Conservation (phyloP, 2,329 filamentous ascomycete species). For the Xylariaceae sp. region DNA sequence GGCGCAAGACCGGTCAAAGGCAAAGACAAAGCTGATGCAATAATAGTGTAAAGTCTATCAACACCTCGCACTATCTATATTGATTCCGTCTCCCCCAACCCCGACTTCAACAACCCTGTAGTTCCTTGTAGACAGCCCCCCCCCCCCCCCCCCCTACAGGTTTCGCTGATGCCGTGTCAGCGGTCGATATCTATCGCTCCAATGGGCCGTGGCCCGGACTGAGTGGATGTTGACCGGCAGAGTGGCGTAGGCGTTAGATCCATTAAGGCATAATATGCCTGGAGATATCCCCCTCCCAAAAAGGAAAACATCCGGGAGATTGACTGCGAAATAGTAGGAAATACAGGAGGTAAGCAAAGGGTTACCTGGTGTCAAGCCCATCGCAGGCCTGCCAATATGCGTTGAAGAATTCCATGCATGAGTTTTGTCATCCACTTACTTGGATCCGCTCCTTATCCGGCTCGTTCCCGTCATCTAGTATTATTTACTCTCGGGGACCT, state of each 20-base stretch:
- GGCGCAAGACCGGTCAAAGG: constrained; percentile 12
- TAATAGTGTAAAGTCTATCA: constrained; percentile 10
- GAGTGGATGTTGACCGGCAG: too few relatives aligned
- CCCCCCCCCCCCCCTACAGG: too few relatives aligned
- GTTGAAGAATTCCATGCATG: constrained; percentile 11
- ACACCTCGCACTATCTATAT: background rate
- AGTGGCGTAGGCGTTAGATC: background rate
- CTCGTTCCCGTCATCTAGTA: constrained; percentile 3
- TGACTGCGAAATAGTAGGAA: background rate
- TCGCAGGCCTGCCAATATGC: constrained; percentile 10
- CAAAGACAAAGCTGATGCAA: constrained; percentile 18
- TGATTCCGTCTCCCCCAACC: background rate
- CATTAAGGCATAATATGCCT: background rate
- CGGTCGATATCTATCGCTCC: background rate
- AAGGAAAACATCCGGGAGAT: background rate
- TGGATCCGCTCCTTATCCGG: constrained; percentile 7
- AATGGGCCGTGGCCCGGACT: too few relatives aligned
- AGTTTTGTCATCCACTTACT: background rate
- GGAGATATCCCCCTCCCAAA: background rate
- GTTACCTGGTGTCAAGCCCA: background rate
- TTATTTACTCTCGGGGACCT: constrained; percentile 43
- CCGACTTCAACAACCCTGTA: too few relatives aligned
- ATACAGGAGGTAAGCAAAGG: background rate
- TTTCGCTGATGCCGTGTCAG: background rate
- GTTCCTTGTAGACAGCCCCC: too few relatives aligned